Evolutionary conservation across 1,284 basidiomycete species (phyloP), one percentile per base, ranked within the genome.

Genomic region (Sporisorium exsertum): DNA sequence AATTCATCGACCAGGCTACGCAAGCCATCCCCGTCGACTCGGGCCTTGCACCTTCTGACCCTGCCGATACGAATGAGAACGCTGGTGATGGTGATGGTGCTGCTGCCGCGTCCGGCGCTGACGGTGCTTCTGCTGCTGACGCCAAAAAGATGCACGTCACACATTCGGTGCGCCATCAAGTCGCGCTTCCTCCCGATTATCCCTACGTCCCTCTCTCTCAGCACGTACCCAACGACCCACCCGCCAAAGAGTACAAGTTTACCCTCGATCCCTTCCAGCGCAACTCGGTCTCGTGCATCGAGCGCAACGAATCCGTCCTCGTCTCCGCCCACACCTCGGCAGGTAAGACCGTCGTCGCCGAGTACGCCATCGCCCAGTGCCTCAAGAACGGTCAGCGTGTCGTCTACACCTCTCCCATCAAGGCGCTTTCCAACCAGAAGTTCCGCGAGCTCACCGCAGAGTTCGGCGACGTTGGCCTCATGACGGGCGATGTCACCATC

Each of bases 401-500:
- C 68, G 97, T 99, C 70, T 99, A 99, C 87, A 99, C 97, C 20
- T 95, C 93, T 89, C 97, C 97, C 61, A 99, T 99, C 88, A 99
- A 99, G 91, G 95, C 95, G 3, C 88, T 99, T 76, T 97, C 94
- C 82, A 97, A 99, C 86, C 96, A 99, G 86, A 99, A 99, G 87
- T 99, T 97, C 87, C 92, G 97, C 85, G 97, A 99, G 87, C 93
- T 99, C 91, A 88, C 93, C 37, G 95, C 94, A 55, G 94, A 95
- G 81, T 99, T 99, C 86, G 93, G 94, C 26, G 96, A 99, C 83
- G 97, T 99, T 51, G 97, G 97, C 20, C 89, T 99, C 29, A 99
- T 99, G 97, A 99, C 97, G 1, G 95, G 97, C 85, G 97, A 99
- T 87, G 95, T 99, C n/a, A 99, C 97, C 0, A 98, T 99, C 86